Evolutionary conservation across 768 basidiomycete genomes (phyloP), one percentile per base, ranked within the genome.

Genomic region (Xerocomus spinulosus): DNA sequence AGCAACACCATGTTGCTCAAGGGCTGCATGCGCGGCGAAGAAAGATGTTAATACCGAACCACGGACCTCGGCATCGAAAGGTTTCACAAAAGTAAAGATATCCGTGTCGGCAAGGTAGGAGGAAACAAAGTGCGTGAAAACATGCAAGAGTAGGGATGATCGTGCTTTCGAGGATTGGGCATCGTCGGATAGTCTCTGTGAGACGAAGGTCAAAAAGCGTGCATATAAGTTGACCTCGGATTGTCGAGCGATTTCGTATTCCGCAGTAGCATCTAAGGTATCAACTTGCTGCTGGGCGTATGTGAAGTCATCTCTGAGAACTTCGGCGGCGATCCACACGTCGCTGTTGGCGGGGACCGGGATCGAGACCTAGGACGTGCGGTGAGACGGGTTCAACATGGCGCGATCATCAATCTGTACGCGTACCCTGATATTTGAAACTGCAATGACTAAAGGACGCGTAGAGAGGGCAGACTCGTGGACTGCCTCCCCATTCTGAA

Each of bases 311-410:
- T 96, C 92, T 60, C 87, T 77, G 48, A 95, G 80, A 61, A 93
- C 82, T 71, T 95, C 92, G 43, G 93, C 92, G 45, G 83, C 79
- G 62, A 92, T 90, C 93, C 94, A 96, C 68, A 91, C 82, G 68
- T 92, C 82, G 55, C 74, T 54, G 32, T 73, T 71, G n/a, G 88
- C 83, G 38, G 91, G 84, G 49, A 96, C 87, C 38, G 90, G 92
- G 67, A 97, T 83, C 53, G 87, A 85, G 52, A 95, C 68, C 90
- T 92, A 56, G 41, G 35, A 32, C 24, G 33, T 37, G 37, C 28
- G 20, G 34, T 55, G 45, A 53, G 39, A 29, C 41, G 32, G 21
- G 24, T 37, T 17, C 34, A 28, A 47, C 24, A 53, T 5, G 36
- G 45, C 3, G 41, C 15, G 36, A 51, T 44, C 35, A 45, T 38